These are phyloP conservation scores for Umbelopsis sp. DNA, from an alignment of 192 early-diverging fungal genomes.

Conservation along the genomic window DNA sequence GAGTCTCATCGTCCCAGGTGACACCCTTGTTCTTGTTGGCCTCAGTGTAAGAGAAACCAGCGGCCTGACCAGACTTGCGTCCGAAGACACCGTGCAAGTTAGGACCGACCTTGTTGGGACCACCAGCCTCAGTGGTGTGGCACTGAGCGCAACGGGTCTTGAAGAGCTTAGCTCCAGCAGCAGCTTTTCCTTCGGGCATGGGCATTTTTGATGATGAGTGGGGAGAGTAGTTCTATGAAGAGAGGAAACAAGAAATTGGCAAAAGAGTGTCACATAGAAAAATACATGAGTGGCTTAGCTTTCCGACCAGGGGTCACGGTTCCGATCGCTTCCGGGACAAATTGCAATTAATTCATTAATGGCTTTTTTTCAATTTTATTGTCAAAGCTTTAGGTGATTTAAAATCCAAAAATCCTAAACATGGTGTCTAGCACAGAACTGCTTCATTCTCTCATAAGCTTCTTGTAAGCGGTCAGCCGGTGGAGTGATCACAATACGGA, in stretches of 20 bases:
- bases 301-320: background rate
- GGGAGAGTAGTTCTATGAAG: slow-evolving; percentile 8
- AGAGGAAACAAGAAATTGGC: slow-evolving; percentile 10
- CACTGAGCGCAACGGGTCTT: slow-evolving; percentile 99
- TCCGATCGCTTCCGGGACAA: slow-evolving; percentile 9
- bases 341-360: background rate
- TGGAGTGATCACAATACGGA: slow-evolving; percentile 83
- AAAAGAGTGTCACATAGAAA: slow-evolving; percentile 8
- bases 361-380: background rate
- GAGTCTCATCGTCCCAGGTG: slow-evolving; percentile 85
- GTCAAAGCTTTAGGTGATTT: background rate
- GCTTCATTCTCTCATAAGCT: slow-evolving; percentile 75
- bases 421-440: slow-evolving; percentile 78
- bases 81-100: slow-evolving; percentile 94
- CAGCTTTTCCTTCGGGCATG: slow-evolving; percentile 35
- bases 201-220: background rate
- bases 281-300: slow-evolving; percentile 12
- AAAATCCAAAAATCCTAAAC: slow-evolving; percentile 23
- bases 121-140: slow-evolving; percentile 90
- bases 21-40: slow-evolving; percentile 89
- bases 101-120: slow-evolving; percentile 93
- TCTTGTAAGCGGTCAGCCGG: slow-evolving; percentile 72
- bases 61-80: slow-evolving; percentile 82
- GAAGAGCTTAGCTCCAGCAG: slow-evolving; percentile 64
- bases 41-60: slow-evolving; percentile 91